A percentile compares a stretch with the other conserved stretches of the same genome.
These are phyloP conservation scores for Umbelopsis vinacea DNA, from an alignment of 192 early-diverging fungal species.

Conservation along the genomic window DNA sequence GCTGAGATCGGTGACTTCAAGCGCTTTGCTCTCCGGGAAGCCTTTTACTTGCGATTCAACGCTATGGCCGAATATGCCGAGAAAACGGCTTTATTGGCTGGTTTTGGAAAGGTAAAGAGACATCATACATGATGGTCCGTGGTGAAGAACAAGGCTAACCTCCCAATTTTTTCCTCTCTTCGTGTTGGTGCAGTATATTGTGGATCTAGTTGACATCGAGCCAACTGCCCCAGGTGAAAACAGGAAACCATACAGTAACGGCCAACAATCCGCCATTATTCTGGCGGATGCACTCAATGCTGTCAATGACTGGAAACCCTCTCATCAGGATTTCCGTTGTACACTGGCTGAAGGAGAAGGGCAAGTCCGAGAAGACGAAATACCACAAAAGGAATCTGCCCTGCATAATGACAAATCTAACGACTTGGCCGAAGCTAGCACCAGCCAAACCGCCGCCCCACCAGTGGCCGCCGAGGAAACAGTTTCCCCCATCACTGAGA, in stretches of 20 bases:
- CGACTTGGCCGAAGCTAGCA: not conserved
- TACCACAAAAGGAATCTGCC: conserved; percentile 3
- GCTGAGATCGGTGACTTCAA: conserved; percentile 47
- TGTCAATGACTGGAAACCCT: conserved; percentile 39
- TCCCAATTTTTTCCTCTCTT: not conserved
- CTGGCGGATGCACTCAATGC: conserved; percentile 37
- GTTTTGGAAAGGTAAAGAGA: conserved; percentile 39
- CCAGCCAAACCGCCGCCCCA: not conserved
- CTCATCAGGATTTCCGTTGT: conserved; percentile 34
- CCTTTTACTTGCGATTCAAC: conserved; percentile 46
- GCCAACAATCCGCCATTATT: conserved; percentile 33
- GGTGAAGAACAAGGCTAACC: not conserved
- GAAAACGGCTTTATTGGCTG: conserved; percentile 37
- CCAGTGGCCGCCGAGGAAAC: not conserved
- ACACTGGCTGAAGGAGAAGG: conserved; percentile 34
- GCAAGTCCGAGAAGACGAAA: conserved; percentile 22
- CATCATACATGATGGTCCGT: not conserved
- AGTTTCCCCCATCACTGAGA: too few relatives aligned
- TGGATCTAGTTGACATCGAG: conserved; percentile 41
- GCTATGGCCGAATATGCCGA: conserved; percentile 44
- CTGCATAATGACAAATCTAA: conserved; percentile 5
- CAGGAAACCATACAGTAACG: conserved; percentile 34
- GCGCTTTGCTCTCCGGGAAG: conserved; percentile 42
- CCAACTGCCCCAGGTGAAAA: conserved; percentile 29
- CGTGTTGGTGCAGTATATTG: conserved; percentile 22